phyloP scores from a whole-genome alignment of 306 rosid genomes.

The Delonix regia region DNA sequence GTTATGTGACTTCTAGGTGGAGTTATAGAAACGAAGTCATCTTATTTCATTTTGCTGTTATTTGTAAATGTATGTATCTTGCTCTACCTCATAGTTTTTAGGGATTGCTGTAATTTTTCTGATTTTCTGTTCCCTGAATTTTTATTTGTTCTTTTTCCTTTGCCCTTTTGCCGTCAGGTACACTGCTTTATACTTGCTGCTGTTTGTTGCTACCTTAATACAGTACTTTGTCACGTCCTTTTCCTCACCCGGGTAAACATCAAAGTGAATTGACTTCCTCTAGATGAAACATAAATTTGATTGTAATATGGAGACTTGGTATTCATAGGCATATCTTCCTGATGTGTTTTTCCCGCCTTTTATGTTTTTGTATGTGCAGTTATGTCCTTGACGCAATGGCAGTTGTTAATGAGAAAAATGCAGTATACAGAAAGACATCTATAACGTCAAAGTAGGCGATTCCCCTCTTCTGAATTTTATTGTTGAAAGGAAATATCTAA shows the following conservation, averaged over 20 bases:
- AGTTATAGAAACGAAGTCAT: neutral
- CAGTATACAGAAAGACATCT: slow-evolving; percentile 44
- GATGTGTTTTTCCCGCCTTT: slow-evolving; percentile 11
- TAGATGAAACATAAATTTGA: slow-evolving; percentile 18
- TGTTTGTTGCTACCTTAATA: slow-evolving; percentile 63
- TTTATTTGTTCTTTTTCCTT: slow-evolving; percentile 12
- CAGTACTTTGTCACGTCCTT: slow-evolving; percentile 78
- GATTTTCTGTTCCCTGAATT: slow-evolving; percentile 17
- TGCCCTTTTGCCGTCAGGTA: slow-evolving; percentile 75
- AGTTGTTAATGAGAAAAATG: slow-evolving; percentile 55
- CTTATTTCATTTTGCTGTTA: neutral
- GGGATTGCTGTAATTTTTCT: slow-evolving; percentile 14
- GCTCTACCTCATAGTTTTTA: slow-evolving; percentile 18
- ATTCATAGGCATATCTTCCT: slow-evolving; percentile 25
- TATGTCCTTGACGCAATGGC: slow-evolving; percentile 78
- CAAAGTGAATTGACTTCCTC: slow-evolving; percentile 30
- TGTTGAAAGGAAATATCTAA: slow-evolving; percentile 27
- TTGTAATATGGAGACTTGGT: slow-evolving; percentile 14
- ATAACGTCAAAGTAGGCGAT: slow-evolving; percentile 63
- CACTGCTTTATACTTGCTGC: slow-evolving; percentile 66
- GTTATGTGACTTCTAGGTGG: neutral
- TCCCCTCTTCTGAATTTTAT: slow-evolving; percentile 16
- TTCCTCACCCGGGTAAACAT: slow-evolving; percentile 92
- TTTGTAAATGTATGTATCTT: neutral
- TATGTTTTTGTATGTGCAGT: slow-evolving; percentile 40